phyloP scores from a whole-genome alignment of 805 yeast genomes.

The Candida oleophila region DNA sequence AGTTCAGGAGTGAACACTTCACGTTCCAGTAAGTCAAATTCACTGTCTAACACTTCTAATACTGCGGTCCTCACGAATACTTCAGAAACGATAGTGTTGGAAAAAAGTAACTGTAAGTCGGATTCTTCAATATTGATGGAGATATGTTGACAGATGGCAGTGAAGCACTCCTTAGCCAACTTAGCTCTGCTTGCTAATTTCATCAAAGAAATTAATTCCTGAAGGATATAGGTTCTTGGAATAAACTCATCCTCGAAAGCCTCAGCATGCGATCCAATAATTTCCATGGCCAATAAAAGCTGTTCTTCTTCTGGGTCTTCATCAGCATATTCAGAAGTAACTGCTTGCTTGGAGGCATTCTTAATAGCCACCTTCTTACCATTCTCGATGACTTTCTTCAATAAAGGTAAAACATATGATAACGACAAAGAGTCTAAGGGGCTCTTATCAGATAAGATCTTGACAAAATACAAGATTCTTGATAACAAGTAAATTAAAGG shows the following conservation, averaged over 20 bases:
- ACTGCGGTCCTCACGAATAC: constrained; percentile 75
- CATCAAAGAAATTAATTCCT: constrained; percentile 64
- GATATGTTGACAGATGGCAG: constrained; percentile 73
- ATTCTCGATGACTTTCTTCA: constrained; percentile 63
- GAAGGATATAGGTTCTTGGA: constrained; percentile 67
- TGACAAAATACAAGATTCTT: constrained; percentile 71
- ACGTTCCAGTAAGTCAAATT: constrained; percentile 56
- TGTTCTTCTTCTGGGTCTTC: constrained; percentile 91
- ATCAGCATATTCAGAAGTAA: constrained; percentile 69
- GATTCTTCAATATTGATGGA: constrained; percentile 54
- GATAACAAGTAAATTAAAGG: constrained; percentile 50
- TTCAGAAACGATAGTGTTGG: constrained; percentile 57
- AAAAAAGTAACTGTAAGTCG: constrained; percentile 61
- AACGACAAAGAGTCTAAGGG: constrained; percentile 68
- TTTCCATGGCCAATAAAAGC: constrained; percentile 70
- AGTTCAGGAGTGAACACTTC: constrained; percentile 58
- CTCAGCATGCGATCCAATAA: constrained; percentile 67
- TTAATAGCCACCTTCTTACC: constrained; percentile 59
- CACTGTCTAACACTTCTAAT: constrained; percentile 82
- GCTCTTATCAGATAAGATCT: constrained; percentile 69
- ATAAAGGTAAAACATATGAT: constrained; percentile 72
- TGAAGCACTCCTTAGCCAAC: constrained; percentile 77
- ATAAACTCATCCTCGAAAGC: constrained; percentile 62
- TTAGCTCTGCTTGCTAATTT: constrained; percentile 76
- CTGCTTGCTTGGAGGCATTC: constrained; percentile 48